Conservation (phyloP, 345 rosid species). For the Isatis tinctoria region DNA sequence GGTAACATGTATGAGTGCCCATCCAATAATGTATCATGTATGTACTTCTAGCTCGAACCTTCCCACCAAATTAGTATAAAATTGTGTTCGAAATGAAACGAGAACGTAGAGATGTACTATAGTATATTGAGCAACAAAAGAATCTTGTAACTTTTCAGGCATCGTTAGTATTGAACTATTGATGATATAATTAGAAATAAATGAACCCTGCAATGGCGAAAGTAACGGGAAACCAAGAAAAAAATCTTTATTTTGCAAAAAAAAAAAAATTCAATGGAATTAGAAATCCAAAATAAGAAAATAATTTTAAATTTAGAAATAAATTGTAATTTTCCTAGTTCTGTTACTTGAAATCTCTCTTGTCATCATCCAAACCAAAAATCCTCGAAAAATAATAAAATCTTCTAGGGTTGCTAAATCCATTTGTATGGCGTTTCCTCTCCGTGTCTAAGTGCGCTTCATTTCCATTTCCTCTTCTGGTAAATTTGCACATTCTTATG, state of each 20-base stretch:
- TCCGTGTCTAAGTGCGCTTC: slow-evolving; percentile 27
- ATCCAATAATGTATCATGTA: too few relatives aligned
- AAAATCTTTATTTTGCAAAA: background rate
- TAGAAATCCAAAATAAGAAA: slow-evolving; percentile 19
- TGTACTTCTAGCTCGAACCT: too few relatives aligned
- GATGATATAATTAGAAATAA: too few relatives aligned
- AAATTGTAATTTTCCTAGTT: background rate
- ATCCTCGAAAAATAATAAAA: background rate
- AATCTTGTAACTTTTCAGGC: too few relatives aligned
- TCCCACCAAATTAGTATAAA: too few relatives aligned
- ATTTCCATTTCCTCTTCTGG: slow-evolving; percentile 17
- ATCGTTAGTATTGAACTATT: too few relatives aligned
- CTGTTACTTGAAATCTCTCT: slow-evolving; percentile 6
- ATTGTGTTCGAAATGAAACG: too few relatives aligned
- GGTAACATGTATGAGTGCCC: too few relatives aligned
- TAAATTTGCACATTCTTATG: background rate
- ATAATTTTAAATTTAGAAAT: slow-evolving; percentile 7
- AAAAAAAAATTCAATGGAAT: background rate
- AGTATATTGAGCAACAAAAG: too few relatives aligned
- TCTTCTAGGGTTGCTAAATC: slow-evolving; percentile 6
- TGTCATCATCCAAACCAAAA: slow-evolving; percentile 11
- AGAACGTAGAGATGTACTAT: too few relatives aligned
- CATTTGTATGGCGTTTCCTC: slow-evolving; percentile 31
- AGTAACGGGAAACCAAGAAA: slow-evolving; percentile 11
- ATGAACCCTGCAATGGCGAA: background rate